Evolutionary conservation across 352 stramenopile genomes (phyloP).

Genomic region (Pythium dissotocum): DNA sequence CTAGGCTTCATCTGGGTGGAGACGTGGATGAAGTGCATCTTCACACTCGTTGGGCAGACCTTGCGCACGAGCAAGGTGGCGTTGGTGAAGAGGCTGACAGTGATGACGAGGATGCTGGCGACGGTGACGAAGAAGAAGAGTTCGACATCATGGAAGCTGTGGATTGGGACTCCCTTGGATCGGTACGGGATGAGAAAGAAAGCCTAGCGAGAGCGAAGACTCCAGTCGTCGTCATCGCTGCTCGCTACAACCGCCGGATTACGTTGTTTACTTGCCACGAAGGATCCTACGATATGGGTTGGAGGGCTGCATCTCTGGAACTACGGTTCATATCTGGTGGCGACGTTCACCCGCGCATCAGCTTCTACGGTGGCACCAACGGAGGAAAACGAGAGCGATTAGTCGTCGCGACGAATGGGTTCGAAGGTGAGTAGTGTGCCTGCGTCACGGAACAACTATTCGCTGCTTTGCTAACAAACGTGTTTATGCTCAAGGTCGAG

Average conservation of each 20-base stretch:
- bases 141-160: slow-evolving; percentile 47
- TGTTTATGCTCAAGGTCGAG: neutral
- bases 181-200: slow-evolving; percentile 9
- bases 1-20: slow-evolving; percentile 19
- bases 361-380: slow-evolving; percentile 39
- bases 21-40: slow-evolving; percentile 44
- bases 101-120: slow-evolving; percentile 15
- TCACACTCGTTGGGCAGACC: slow-evolving; percentile 30
- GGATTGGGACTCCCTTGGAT: slow-evolving; percentile 53
- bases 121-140: slow-evolving; percentile 31
- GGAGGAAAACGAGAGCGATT: slow-evolving; percentile 37
- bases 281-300: neutral
- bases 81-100: slow-evolving; percentile 5
- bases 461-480: neutral
- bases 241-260: neutral
- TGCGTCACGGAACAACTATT: neutral
- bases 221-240: neutral
- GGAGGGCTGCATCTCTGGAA: neutral
- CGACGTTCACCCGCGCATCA: slow-evolving; percentile 20
- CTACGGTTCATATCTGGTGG: slow-evolving; percentile 14
- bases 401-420: slow-evolving; percentile 26
- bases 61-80: neutral
- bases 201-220: neutral
- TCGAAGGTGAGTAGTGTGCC: slow-evolving; percentile 7
- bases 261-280: slow-evolving; percentile 11